Base-by-base conservation (phyloP, 2,329 filamentous ascomycete species). In the Talaromyces rugulosus region DNA sequence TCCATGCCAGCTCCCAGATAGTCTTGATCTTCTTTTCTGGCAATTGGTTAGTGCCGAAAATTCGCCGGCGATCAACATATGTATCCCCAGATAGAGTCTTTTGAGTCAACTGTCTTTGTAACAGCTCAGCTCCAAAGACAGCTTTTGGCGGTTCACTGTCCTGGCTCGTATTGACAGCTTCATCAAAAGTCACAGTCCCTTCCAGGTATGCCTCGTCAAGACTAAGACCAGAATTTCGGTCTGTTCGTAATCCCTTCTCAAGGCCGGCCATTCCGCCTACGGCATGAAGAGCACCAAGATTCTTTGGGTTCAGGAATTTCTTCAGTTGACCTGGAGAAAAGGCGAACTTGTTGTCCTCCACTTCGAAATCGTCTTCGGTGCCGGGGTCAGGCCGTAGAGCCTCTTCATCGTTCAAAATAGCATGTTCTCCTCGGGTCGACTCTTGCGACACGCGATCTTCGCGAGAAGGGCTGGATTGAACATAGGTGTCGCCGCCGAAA, bases 291-390 rank as follows among this genome's bases (percentile, higher is more conserved):
- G 90, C 90, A 30, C 85, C 81, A 63, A 90, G 79, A 68, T 83
- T 92, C 76, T 95, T 95, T 0, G 91, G 90, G 66, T 93, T 93
- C 58, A 92, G 80, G 6, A 95, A 78, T 76, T 94, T 94, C 65
- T 85, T 87, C 68, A 91, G 77, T 67, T 90, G 89, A 28, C 90
- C 90, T 11, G 88, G 88, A 0, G 87, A 84, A 69, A 88, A 92
- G 8, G 88, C 89, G 68, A 92, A 92, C 52, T 82, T 85, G 73
- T 90, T 91, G 68, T 88, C 80, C 54, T 86, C 80, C 16, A 88
- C 83, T 51, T 84, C 70, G 68, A 91, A 94, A 65, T 90, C 87
- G 18, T 79, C 82, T 74, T 92, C 89, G 0, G 85, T 88, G 6
- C 88, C 88, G 1, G 87, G 88, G 70, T 93, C 89, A 0, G 90